Percentiles rank a stretch among this genome's conserved stretches.
phyloP scores from a whole-genome alignment of 805 yeast species.

The Blastobotrys peoriensis region DNA sequence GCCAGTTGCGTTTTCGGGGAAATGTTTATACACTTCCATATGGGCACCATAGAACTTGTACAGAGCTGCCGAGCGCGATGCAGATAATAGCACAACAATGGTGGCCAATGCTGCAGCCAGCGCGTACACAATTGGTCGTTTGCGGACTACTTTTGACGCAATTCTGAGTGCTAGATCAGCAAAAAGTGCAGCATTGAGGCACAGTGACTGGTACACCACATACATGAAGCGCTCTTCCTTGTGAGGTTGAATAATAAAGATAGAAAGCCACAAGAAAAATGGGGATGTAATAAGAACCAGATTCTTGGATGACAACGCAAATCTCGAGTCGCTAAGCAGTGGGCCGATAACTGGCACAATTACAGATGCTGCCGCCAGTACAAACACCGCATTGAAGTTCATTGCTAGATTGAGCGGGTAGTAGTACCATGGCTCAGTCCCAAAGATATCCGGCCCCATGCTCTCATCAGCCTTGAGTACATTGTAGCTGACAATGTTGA shows the following conservation, averaged over 20 bases:
- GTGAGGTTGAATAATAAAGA: constrained; percentile 75
- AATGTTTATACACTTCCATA: constrained; percentile 45
- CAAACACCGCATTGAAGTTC: constrained; percentile 58
- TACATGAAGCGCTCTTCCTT: constrained; percentile 90
- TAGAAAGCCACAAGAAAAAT: constrained; percentile 55
- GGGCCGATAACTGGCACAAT: constrained; percentile 5
- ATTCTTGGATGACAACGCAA: neutral
- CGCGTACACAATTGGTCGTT: constrained; percentile 6
- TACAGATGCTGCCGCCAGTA: constrained; percentile 16
- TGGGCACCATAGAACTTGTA: constrained; percentile 71
- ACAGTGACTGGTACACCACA: constrained; percentile 70
- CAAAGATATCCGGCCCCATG: constrained; percentile 87
- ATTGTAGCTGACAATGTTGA: constrained; percentile 78
- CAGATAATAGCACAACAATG: constrained; percentile 28
- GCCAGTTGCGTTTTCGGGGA: constrained; percentile 31
- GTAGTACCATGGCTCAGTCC: constrained; percentile 72
- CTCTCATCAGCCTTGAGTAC: constrained; percentile 60
- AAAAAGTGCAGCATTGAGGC: constrained; percentile 55
- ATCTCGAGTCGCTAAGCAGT: neutral
- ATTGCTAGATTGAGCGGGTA: constrained; percentile 62
- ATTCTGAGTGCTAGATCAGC: constrained; percentile 19
- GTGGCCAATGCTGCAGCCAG: constrained; percentile 10
- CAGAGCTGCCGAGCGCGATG: constrained; percentile 54
- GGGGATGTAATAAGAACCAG: constrained; percentile 39
- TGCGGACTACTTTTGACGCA: neutral